A percentile compares a stretch with the other conserved stretches of the same genome.
Evolutionary conservation across 2,329 filamentous ascomycete species (phyloP).

Genomic region (Aurifilum marmelostoma): DNA sequence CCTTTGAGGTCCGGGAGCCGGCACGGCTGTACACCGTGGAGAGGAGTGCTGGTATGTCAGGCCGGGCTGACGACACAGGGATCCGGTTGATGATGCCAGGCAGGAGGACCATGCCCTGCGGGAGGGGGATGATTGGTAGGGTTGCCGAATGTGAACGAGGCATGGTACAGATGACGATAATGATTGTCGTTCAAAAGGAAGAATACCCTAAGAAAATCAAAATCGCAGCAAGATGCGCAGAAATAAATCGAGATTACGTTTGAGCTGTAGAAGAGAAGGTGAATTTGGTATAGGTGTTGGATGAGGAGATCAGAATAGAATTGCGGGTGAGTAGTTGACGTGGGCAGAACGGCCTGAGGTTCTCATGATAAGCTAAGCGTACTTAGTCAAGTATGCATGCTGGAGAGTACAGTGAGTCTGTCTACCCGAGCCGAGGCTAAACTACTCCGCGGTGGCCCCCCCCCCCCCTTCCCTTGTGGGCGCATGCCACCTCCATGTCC

Average conservation of each 20-base stretch:
- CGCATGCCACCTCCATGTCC: background rate
- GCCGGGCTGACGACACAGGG: conserved; percentile 75
- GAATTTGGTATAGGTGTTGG: background rate
- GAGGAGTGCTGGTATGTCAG: conserved; percentile 86
- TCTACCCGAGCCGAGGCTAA: conserved; percentile 6
- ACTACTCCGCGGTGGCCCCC: background rate
- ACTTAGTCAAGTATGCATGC: background rate
- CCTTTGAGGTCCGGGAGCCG: conserved; percentile 66
- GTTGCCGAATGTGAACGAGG: conserved; percentile 46
- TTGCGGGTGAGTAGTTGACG: background rate
- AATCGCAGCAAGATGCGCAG: background rate
- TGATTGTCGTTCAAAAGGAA: background rate
- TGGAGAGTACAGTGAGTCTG: background rate
- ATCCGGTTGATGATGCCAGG: conserved; percentile 86
- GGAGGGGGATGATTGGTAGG: conserved; percentile 80
- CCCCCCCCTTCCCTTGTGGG: background rate
- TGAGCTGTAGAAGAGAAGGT: background rate
- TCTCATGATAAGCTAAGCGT: background rate
- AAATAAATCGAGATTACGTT: background rate
- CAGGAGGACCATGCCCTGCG: conserved; percentile 78
- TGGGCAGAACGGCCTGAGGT: background rate
- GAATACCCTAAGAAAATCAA: background rate
- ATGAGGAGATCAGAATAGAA: background rate
- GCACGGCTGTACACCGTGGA: conserved; percentile 81
- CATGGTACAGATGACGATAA: conserved; percentile 31